These are phyloP conservation scores for Dendrocalamus sinicus DNA, from an alignment of 176 grass and related monocot genomes.

Conservation along the genomic window DNA sequence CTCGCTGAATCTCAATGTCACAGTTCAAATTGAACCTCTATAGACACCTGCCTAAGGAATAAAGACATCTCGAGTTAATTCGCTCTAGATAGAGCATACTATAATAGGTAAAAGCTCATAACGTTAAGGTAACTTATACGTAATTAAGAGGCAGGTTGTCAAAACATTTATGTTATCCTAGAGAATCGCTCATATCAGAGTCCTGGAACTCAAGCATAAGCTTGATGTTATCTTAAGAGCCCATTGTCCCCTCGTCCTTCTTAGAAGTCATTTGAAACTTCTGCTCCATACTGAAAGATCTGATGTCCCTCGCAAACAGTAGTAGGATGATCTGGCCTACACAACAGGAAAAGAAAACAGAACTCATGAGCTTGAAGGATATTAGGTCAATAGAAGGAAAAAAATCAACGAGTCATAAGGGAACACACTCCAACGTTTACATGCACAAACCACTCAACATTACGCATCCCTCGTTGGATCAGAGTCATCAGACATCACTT, in stretches of 20 bases:
- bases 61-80: neutral
- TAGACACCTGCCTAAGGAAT: neutral
- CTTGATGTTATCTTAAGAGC: neutral
- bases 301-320: neutral
- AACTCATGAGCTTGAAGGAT: neutral
- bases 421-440: neutral
- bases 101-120: neutral
- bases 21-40: neutral
- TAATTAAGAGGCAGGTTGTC: neutral
- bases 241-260: neutral
- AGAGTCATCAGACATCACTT: neutral
- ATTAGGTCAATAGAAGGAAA: neutral
- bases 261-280: neutral
- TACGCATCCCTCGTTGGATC: neutral
- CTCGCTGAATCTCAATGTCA: neutral
- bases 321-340: conserved; percentile 12
- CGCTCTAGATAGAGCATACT: neutral
- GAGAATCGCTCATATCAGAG: neutral
- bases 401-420: neutral
- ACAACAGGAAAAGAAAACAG: neutral
- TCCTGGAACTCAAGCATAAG: neutral
- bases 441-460: neutral
- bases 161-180: conserved; percentile 20
- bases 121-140: neutral
- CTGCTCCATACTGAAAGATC: neutral